These are phyloP conservation scores for Endocladia muricata DNA, from an alignment of 31 red algal genomes.

Conservation along the genomic window DNA sequence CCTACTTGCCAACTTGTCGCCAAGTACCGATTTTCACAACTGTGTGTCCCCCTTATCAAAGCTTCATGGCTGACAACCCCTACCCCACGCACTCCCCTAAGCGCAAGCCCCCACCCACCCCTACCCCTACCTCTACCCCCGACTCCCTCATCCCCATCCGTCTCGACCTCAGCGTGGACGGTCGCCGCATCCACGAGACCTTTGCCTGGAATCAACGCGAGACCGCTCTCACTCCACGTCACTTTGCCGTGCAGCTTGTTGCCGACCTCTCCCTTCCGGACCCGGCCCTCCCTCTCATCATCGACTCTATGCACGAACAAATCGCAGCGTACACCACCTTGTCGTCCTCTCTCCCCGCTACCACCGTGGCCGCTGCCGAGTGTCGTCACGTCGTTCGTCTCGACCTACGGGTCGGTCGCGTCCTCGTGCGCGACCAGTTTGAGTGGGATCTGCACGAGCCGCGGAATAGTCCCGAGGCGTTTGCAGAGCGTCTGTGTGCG, in stretches of 20 bases:
- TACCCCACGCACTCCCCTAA: no score
- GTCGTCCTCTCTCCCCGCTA: neutral
- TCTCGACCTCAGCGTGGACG: conserved; percentile 73
- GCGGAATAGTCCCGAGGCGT: conserved; percentile 74
- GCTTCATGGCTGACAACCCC: no score
- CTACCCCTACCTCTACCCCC: neutral
- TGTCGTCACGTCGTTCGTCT: conserved; percentile 70
- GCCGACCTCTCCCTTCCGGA: conserved; percentile 42
- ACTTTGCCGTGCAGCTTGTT: conserved; percentile 61
- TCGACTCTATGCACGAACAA: conserved; percentile 59
- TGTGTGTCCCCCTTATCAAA: no score
- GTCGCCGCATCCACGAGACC: conserved; percentile 66
- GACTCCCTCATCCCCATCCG: conserved; percentile 85
- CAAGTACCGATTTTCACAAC: no score
- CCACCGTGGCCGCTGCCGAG: conserved; percentile 1
- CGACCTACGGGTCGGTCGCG: conserved; percentile 75
- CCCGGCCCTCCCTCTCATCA: conserved; percentile 35
- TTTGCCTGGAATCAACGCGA: conserved; percentile 77
- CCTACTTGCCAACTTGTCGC: no score
- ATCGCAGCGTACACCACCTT: conserved; percentile 39
- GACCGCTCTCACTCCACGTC: conserved; percentile 44
- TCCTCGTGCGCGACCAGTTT: conserved; percentile 83
- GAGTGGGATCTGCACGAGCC: conserved; percentile 73
- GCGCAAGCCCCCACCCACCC: conserved; percentile 1
- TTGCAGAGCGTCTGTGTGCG: conserved; percentile 66